phyloP scores from a whole-genome alignment of 2,329 filamentous ascomycete species.

The Cladophialophora chaetospira region DNA sequence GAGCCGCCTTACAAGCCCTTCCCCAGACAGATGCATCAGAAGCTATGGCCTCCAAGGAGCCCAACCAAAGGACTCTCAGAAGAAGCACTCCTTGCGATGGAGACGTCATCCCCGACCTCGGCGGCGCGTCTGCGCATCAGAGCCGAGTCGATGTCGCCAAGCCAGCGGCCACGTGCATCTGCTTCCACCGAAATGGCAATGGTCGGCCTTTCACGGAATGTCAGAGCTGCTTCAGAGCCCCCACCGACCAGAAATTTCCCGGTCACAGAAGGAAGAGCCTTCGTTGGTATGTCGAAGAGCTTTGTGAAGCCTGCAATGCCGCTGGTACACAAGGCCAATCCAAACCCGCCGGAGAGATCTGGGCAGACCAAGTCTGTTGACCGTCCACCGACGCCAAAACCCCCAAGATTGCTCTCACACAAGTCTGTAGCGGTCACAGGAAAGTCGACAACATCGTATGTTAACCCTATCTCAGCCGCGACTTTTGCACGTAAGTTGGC shows the following conservation, averaged over 20 bases:
- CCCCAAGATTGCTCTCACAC: not conserved
- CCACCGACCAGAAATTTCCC: not conserved
- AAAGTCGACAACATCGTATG: no score
- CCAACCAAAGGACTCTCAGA: conserved; percentile 12
- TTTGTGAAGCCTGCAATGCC: no score
- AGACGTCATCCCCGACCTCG: conserved; percentile 17
- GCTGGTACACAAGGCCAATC: not conserved
- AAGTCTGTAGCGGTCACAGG: no score
- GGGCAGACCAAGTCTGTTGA: not conserved
- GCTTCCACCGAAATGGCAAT: not conserved
- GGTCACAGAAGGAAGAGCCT: not conserved
- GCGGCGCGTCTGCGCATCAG: not conserved
- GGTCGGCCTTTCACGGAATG: not conserved
- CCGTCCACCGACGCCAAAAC: not conserved
- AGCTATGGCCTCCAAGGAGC: conserved; percentile 20
- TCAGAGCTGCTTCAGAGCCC: conserved; percentile 4
- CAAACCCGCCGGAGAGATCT: not conserved
- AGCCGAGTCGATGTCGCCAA: not conserved
- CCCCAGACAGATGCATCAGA: conserved; percentile 31
- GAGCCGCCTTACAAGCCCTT: conserved; percentile 35
- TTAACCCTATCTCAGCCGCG: not conserved
- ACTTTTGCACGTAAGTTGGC: not conserved
- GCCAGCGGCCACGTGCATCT: not conserved
- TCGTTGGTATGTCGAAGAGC: not conserved
- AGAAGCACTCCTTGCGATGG: conserved; percentile 18